A percentile compares a stretch with the other conserved stretches of the same genome.
Conservation (phyloP, 208 protist genomes). For the Wallacemonas sp. region DNA sequence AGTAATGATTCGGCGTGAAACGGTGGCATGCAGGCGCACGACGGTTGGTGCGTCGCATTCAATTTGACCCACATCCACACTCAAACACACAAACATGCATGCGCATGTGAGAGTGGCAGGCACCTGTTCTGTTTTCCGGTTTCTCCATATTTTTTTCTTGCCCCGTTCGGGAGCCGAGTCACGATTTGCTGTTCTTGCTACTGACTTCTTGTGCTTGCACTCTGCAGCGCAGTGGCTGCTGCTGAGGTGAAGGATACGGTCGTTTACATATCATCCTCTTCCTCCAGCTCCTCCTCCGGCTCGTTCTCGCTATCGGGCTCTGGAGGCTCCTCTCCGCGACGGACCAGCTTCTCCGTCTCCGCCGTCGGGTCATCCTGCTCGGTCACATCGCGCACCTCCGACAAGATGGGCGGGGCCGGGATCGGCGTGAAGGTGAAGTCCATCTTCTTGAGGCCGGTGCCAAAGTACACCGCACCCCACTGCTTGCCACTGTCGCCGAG, state of each 20-base stretch:
- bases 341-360: conserved; percentile 89
- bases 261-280: conserved; percentile 68
- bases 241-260: background rate
- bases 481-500: conserved; percentile 69
- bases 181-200: no score
- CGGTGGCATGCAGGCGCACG: background rate
- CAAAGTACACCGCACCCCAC: conserved; percentile 91
- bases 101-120: no score
- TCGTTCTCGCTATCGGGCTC: conserved; percentile 90
- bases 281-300: conserved; percentile 60
- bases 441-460: conserved; percentile 88
- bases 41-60: background rate
- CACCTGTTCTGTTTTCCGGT: no score
- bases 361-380: conserved; percentile 89
- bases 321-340: conserved; percentile 87
- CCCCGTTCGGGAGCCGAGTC: no score
- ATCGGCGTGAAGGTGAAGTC: conserved; percentile 85
- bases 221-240: background rate
- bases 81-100: no score
- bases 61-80: no score
- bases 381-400: conserved; percentile 81
- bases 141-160: no score
- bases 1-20: background rate
- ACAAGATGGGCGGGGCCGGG: conserved; percentile 71
- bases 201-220: no score